These are phyloP conservation scores for Diutina catenulata DNA, from an alignment of 1,139 yeast genomes.

Conservation along the genomic window DNA sequence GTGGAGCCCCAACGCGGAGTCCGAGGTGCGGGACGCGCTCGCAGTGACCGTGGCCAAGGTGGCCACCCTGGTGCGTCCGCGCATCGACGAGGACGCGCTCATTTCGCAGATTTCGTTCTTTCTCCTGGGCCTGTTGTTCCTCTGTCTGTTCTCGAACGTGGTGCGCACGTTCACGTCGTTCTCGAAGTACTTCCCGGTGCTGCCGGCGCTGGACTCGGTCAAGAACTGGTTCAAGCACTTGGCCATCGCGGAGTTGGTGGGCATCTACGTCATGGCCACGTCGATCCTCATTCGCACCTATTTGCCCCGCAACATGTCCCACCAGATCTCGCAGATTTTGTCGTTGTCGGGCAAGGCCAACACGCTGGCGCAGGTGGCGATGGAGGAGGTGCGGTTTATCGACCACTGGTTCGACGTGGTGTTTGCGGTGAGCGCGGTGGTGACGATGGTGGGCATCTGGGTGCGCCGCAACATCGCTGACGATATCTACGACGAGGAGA, in stretches of 20 bases:
- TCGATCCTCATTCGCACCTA: conserved; percentile 67
- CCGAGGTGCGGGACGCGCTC: conserved; percentile 36
- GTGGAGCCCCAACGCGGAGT: conserved; percentile 10
- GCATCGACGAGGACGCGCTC: conserved; percentile 38
- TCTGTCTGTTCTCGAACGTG: conserved; percentile 58
- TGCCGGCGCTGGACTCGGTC: conserved; percentile 14
- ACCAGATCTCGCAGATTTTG: conserved; percentile 34
- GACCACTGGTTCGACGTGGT: conserved; percentile 77
- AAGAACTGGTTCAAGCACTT: conserved; percentile 33
- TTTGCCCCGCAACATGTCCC: conserved; percentile 49
- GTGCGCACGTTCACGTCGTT: conserved; percentile 37
- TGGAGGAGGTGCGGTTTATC: conserved; percentile 41
- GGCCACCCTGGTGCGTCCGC: conserved; percentile 16
- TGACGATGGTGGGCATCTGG: conserved; percentile 18
- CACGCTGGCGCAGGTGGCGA: conserved; percentile 12
- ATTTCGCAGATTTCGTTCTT: conserved; percentile 54
- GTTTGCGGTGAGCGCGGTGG: conserved; percentile 44
- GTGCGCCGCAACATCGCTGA: not conserved
- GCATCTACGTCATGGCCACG: conserved; percentile 73
- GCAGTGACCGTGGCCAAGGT: conserved; percentile 55
- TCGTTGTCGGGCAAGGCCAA: conserved; percentile 21
- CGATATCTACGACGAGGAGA: conserved; percentile 1
- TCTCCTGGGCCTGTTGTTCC: conserved; percentile 53
- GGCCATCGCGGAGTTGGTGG: conserved; percentile 57
- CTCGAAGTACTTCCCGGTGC: conserved; percentile 21